These are phyloP conservation scores for Pelargonium australe DNA, from an alignment of 441 rosid genomes.

Conservation along the genomic window DNA sequence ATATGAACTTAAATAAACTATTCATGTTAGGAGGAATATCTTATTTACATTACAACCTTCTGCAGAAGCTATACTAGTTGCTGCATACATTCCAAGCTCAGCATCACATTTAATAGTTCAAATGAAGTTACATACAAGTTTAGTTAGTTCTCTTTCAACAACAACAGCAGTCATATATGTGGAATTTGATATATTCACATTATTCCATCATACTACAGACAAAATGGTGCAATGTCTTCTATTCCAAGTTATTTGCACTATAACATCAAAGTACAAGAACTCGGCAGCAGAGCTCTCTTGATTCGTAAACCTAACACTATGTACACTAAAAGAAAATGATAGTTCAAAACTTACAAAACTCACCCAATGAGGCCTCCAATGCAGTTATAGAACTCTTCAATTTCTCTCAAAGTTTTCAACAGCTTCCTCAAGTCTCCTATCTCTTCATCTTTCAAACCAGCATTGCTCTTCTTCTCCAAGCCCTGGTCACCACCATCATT, in stretches of 20 bases:
- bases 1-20: not conserved
- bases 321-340: not conserved
- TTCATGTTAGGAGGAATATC: not conserved
- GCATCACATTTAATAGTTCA: too few species aligned
- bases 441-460: conserved; percentile 35
- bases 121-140: too few species aligned
- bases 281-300: too few species aligned
- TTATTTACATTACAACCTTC: too few species aligned
- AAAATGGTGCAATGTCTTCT: not conserved
- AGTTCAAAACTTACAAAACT: not conserved
- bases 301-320: too few species aligned
- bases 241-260: not conserved
- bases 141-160: too few species aligned
- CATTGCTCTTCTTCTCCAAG: conserved; percentile 22
- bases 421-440: not conserved
- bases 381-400: not conserved
- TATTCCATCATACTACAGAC: too few species aligned
- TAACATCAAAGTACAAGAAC: too few species aligned
- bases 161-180: too few species aligned
- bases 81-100: too few species aligned
- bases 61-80: too few species aligned
- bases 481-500: conserved; percentile 25
- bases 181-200: too few species aligned
- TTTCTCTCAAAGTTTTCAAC: not conserved
- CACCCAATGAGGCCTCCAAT: not conserved